phyloP scores from a whole-genome alignment of 306 rosid genomes.

The Glycine tomentella region DNA sequence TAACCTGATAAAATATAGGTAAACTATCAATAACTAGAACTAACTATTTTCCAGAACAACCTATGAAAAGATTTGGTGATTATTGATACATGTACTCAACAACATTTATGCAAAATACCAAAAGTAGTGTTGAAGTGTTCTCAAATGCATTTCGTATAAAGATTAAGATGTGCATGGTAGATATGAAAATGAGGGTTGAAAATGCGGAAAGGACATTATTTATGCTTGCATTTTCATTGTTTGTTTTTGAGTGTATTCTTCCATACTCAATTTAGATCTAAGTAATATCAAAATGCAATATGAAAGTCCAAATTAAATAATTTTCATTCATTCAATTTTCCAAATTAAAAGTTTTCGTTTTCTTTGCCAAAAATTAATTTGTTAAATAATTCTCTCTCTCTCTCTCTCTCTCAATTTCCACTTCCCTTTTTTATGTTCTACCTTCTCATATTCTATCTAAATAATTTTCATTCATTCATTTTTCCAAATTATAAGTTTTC shows the following conservation, averaged over 20 bases:
- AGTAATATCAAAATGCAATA: slow-evolving; percentile 30
- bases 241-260: not conserved
- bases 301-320: slow-evolving; percentile 7
- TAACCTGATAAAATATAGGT: slow-evolving; percentile 66
- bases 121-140: slow-evolving; percentile 8
- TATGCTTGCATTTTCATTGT: slow-evolving; percentile 14
- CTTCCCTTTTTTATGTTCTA: not conserved
- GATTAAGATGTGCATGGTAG: slow-evolving; percentile 5
- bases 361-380: slow-evolving; percentile 1
- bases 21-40: slow-evolving; percentile 21
- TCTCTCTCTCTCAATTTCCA: slow-evolving; percentile 18
- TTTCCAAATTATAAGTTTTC: too few species aligned
- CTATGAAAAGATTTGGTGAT: slow-evolving; percentile 8
- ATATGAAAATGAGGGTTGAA: not conserved
- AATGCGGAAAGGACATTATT: not conserved
- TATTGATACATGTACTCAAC: not conserved
- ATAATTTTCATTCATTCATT: too few species aligned
- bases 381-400: not conserved
- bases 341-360: not conserved
- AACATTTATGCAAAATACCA: not conserved
- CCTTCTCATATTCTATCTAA: not conserved
- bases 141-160: not conserved
- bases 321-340: not conserved
- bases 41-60: slow-evolving; percentile 4
- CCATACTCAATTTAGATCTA: not conserved